Evolutionary conservation across 768 basidiomycete genomes (phyloP).

Genomic region (Cystofilobasidium bisporidii): DNA sequence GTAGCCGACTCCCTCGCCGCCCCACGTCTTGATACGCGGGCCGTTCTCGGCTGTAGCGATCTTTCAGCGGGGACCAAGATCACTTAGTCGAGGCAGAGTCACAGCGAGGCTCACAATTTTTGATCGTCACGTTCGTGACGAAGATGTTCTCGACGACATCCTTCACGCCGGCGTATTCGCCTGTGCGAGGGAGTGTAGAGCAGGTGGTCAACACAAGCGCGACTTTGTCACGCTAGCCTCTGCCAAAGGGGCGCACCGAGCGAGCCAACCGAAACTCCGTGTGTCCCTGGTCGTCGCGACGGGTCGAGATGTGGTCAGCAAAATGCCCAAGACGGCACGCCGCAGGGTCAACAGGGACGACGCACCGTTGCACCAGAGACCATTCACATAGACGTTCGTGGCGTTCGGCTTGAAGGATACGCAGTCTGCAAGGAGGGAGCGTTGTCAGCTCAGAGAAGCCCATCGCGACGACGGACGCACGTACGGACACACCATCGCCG

Average conservation of each 20-base stretch:
- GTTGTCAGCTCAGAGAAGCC: too few relatives aligned
- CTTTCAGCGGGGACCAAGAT: neutral
- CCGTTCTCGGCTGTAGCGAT: neutral
- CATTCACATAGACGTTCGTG: neutral
- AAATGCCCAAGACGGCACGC: too few relatives aligned
- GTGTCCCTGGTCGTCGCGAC: too few relatives aligned
- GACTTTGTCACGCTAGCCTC: too few relatives aligned
- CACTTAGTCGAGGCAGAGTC: neutral
- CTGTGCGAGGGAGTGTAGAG: neutral
- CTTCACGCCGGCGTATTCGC: slow-evolving; percentile 4
- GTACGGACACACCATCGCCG: neutral
- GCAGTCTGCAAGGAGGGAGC: neutral
- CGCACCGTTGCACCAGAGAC: neutral
- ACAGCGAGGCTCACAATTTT: neutral
- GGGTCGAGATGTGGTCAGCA: too few relatives aligned
- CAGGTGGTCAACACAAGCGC: too few relatives aligned
- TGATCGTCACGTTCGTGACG: slow-evolving; percentile 3
- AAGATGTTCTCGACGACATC: slow-evolving; percentile 11
- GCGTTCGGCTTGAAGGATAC: slow-evolving; percentile 7
- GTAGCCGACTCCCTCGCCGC: slow-evolving; percentile 9
- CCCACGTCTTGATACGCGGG: slow-evolving; percentile 7
- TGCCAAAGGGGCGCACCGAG: too few relatives aligned
- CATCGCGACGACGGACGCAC: too few relatives aligned
- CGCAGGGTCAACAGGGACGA: too few relatives aligned
- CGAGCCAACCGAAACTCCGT: neutral